Evolutionary conservation across 2,329 filamentous ascomycete genomes (phyloP).

Genomic region (Pseudogymnoascus sp.): DNA sequence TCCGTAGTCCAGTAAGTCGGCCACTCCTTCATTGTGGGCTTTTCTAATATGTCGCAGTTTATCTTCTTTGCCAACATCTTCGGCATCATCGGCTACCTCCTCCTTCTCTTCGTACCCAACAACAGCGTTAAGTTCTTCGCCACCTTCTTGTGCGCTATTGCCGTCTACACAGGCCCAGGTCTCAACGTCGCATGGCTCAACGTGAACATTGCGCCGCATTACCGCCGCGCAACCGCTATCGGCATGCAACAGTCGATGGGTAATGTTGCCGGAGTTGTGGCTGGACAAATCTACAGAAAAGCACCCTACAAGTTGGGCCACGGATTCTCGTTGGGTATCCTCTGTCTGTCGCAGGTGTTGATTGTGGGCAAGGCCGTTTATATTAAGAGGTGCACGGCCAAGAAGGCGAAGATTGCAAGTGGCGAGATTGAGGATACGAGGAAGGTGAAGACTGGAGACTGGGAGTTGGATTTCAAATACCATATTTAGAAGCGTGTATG

Average conservation of each 20-base stretch:
- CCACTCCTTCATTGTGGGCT: background rate
- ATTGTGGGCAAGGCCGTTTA: conserved; percentile 38
- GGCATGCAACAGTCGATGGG: conserved; percentile 35
- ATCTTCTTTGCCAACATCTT: conserved; percentile 35
- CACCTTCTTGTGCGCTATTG: conserved; percentile 36
- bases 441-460: conserved; percentile 40
- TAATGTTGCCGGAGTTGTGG: conserved; percentile 29
- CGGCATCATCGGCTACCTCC: conserved; percentile 43
- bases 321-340: conserved; percentile 19
- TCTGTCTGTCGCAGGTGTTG: conserved; percentile 22
- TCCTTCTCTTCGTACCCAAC: conserved; percentile 42
- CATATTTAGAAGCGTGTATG: conserved; percentile 23
- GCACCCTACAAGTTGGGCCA: conserved; percentile 24
- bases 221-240: conserved; percentile 40
- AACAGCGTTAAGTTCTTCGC: conserved; percentile 45
- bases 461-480: conserved; percentile 43
- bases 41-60: conserved; percentile 22
- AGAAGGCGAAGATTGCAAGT: conserved; percentile 33
- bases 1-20: conserved; percentile 2
- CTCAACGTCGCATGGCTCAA: conserved; percentile 19
- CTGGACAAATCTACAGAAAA: conserved; percentile 20
- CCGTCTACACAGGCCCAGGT: conserved; percentile 12
- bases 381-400: conserved; percentile 34
- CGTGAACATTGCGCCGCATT: conserved; percentile 32
- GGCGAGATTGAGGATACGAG: conserved; percentile 40